Percentiles rank a stretch among this genome's conserved stretches.
phyloP scores from a whole-genome alignment of 2,329 filamentous ascomycete species.

The Emergomyces orientalis region DNA sequence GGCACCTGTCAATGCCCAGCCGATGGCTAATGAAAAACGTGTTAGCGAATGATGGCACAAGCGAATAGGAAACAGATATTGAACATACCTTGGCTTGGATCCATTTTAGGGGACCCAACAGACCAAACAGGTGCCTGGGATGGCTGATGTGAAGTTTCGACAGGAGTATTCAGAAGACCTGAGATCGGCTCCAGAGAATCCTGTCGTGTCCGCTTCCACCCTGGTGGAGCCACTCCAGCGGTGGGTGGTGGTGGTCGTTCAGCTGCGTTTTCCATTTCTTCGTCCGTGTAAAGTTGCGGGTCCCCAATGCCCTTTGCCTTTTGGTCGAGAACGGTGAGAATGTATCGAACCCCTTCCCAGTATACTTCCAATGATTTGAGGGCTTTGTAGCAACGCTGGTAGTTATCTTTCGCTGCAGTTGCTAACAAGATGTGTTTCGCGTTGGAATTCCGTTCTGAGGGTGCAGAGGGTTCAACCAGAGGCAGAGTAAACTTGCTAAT shows the following conservation, averaged over 20 bases:
- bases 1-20: conserved; percentile 79
- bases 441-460: conserved; percentile 27
- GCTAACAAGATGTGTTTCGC: conserved; percentile 66
- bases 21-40: conserved; percentile 51
- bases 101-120: conserved; percentile 39
- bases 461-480: conserved; percentile 23
- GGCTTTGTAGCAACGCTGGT: conserved; percentile 77
- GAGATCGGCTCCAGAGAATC: conserved; percentile 20
- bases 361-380: conserved; percentile 71
- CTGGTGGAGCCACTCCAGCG: conserved; percentile 44
- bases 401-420: conserved; percentile 75
- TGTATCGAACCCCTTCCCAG: conserved; percentile 81
- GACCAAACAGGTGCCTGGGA: not conserved
- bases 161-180: too few species aligned
- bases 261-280: conserved; percentile 67
- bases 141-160: not conserved
- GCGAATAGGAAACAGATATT: not conserved
- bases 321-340: conserved; percentile 75
- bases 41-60: conserved; percentile 22
- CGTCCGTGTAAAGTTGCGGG: conserved; percentile 53
- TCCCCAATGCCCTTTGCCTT: conserved; percentile 82
- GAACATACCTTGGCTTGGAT: conserved; percentile 43
- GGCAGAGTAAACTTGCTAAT: conserved; percentile 30
- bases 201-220: conserved; percentile 31
- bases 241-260: conserved; percentile 44